Percentiles rank a stretch among this genome's conserved stretches.
Conservation (phyloP, 2,329 filamentous ascomycete species). For the Aspergillus sp. region DNA sequence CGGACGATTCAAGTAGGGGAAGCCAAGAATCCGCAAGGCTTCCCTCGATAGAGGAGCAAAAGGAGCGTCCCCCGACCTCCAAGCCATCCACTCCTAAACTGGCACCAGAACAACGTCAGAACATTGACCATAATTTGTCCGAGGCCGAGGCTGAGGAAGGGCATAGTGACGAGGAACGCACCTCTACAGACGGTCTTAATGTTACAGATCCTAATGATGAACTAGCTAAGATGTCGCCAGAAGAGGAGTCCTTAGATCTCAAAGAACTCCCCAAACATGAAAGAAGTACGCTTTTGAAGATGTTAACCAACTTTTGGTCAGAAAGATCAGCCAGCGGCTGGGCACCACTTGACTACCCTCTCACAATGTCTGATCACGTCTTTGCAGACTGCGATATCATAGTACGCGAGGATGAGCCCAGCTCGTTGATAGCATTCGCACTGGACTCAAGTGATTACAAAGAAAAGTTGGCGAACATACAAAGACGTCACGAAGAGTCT, state of each 20-base stretch:
- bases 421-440: conserved; percentile 91
- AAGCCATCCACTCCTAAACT: conserved; percentile 38
- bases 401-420: conserved; percentile 94
- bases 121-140: conserved; percentile 55
- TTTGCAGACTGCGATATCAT: conserved; percentile 97
- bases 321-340: conserved; percentile 95
- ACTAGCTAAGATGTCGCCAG: conserved; percentile 50
- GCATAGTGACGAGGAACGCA: conserved; percentile 71
- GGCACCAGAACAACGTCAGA: conserved; percentile 45
- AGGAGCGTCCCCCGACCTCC: conserved; percentile 33
- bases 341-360: conserved; percentile 87
- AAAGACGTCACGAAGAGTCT: conserved; percentile 34
- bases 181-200: conserved; percentile 66
- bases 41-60: conserved; percentile 25
- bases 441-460: conserved; percentile 85
- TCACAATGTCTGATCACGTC: conserved; percentile 85
- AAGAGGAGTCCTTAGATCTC: conserved; percentile 57
- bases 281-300: conserved; percentile 89
- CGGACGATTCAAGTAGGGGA: conserved; percentile 33
- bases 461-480: conserved; percentile 65
- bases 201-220: conserved; percentile 58
- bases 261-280: conserved; percentile 88
- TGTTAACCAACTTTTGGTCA: conserved; percentile 97
- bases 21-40: conserved; percentile 28
- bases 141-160: conserved; percentile 69